A percentile compares a stretch with the other conserved stretches of the same genome.
These are phyloP conservation scores for Hortaea sp. DNA, from an alignment of 2,329 filamentous ascomycete genomes.

Conservation along the genomic window DNA sequence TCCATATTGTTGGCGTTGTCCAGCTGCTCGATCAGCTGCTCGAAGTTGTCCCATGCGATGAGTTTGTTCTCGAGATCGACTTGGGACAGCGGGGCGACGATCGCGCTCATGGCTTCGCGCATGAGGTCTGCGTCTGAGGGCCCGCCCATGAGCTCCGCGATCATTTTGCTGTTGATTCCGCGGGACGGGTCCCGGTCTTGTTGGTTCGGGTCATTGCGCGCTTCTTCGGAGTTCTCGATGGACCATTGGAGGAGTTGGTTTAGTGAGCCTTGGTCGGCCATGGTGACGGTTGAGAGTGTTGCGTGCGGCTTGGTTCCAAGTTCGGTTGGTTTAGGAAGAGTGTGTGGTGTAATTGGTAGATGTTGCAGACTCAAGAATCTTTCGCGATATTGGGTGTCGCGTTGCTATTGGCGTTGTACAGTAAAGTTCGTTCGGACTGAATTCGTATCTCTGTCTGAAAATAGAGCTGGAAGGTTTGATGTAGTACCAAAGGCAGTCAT, in stretches of 20 bases:
- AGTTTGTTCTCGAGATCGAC: conserved; percentile 65
- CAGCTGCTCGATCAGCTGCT: conserved; percentile 81
- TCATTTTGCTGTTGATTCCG: conserved; percentile 56
- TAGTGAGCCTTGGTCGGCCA: conserved; percentile 31
- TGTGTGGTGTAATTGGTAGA: background rate
- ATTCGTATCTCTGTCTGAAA: too few species aligned
- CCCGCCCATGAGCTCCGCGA: conserved; percentile 68
- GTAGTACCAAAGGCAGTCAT: too few species aligned
- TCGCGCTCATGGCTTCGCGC: conserved; percentile 69
- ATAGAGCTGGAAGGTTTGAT: too few species aligned
- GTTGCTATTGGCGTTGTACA: too few species aligned
- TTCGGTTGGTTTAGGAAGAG: background rate
- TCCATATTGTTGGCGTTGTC: conserved; percentile 96
- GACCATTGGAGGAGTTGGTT: conserved; percentile 76
- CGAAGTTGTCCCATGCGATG: conserved; percentile 86
- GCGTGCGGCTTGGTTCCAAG: background rate
- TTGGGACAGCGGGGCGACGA: conserved; percentile 46
- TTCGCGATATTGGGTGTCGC: too few species aligned
- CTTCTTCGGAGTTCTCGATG: conserved; percentile 50
- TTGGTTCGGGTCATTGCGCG: conserved; percentile 21
- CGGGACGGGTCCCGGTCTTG: conserved; percentile 26
- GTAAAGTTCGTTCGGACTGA: too few species aligned
- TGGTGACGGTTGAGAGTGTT: background rate
- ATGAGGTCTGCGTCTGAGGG: conserved; percentile 88
- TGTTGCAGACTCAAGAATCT: too few species aligned